Evolutionary conservation across 345 rosid genomes (phyloP), one percentile per base, ranked within the genome.

Genomic region (Triadica sebifera): DNA sequence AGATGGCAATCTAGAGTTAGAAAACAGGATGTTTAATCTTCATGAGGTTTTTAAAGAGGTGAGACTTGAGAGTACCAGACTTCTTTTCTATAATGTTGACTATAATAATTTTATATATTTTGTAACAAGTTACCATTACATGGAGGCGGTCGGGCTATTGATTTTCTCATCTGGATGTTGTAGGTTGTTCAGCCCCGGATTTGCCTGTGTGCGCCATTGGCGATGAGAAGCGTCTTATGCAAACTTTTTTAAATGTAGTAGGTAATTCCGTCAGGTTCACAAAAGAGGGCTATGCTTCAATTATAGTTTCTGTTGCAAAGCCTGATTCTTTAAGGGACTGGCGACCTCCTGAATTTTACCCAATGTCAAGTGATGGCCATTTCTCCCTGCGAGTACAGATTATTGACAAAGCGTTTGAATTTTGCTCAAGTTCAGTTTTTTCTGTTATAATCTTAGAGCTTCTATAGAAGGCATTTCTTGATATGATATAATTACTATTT

Each of bases 221-320:
- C 61, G 99, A 94, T 81, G 90, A 89, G 85, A 91, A 92, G 81
- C 93, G 99, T 70, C 85, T 94, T 12, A 78, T 85, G 90, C 99
- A 94, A 76, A 90, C 79, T 22, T 84, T 94, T 76, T 80, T 94
- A 61, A 92, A 94, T 82, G 80, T 94, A 49, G 87, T 77, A 66
- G 98, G 98, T 7, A 94, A 94, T 74, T 97, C 98, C 37, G 97
- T 92, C 78, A 94, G 92, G 88, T 94, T 91, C 85, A 92, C 99
- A 13, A 91, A 89, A 81, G 95, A 91, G 79, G 99, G 98, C 67
- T 79, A 79, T 29, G 86, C 90, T 52, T 89, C 93, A n/a, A 67
- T 91, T 47, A 74, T 83, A 46, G 98, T 83, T 63, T 86, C 98
- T 41, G 87, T 91, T 72, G 91, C 92, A 78, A 91, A 89, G 77